phyloP scores from a whole-genome alignment of 129 eudicot species.

The Escallonia rubra region DNA sequence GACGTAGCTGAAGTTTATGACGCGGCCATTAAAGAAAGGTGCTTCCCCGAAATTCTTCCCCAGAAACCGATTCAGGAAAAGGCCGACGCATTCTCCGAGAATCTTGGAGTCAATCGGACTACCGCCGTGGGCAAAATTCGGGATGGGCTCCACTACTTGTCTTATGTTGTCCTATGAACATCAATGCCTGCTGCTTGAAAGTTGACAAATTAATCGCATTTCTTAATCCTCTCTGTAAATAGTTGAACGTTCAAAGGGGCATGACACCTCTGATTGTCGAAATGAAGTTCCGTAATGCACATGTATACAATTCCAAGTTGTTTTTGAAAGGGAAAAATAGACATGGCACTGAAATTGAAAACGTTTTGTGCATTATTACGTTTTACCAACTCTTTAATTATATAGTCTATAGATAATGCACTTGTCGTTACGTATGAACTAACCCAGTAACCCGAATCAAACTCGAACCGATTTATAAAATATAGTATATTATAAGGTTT shows the following conservation, averaged over 20 bases:
- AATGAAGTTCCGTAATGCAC: no score
- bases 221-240: slow-evolving; percentile 34
- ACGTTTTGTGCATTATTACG: no score
- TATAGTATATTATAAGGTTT: no score
- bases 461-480: no score
- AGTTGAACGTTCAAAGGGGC: slow-evolving; percentile 9
- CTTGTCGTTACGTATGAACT: no score
- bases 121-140: slow-evolving; percentile 69
- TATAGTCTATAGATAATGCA: no score
- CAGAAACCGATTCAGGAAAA: slow-evolving; percentile 68
- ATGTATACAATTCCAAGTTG: no score
- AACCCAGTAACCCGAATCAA: no score
- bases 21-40: slow-evolving; percentile 70
- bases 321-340: no score
- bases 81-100: slow-evolving; percentile 47
- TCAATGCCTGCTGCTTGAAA: slow-evolving; percentile 70
- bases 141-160: slow-evolving; percentile 76
- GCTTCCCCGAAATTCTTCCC: slow-evolving; percentile 32
- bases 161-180: slow-evolving; percentile 60
- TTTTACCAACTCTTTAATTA: no score
- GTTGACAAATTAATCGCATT: background rate
- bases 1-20: slow-evolving; percentile 87
- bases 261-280: background rate
- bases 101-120: slow-evolving; percentile 49
- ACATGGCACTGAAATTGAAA: no score